Evolutionary conservation across 2,329 filamentous ascomycete species (phyloP).

Genomic region (Fragosphaeria purpurea): DNA sequence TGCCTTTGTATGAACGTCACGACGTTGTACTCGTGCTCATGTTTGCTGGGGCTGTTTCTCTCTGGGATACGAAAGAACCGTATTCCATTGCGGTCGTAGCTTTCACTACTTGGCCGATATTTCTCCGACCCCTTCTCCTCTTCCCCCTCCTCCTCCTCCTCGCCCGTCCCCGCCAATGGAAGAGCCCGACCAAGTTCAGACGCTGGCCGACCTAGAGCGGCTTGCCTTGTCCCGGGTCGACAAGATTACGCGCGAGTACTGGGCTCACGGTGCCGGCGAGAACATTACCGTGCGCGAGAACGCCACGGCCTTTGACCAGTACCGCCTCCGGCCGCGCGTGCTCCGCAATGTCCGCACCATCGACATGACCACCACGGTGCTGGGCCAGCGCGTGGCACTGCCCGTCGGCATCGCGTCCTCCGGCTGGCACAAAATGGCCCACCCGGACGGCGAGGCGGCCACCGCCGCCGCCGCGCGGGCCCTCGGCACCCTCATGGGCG

Average conservation of each 20-base stretch:
- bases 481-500: constrained; percentile 33
- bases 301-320: constrained; percentile 7
- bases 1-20: no score
- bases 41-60: no score
- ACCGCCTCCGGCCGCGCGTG: constrained; percentile 21
- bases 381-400: constrained; percentile 22
- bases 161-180: no score
- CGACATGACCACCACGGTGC: constrained; percentile 14
- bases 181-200: neutral
- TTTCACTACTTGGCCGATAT: no score
- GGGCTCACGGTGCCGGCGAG: constrained; percentile 7
- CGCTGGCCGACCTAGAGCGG: constrained; percentile 4
- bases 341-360: constrained; percentile 18
- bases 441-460: constrained; percentile 40
- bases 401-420: constrained; percentile 45
- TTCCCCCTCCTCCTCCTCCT: no score
- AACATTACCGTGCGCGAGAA: constrained; percentile 8
- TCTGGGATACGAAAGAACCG: no score
- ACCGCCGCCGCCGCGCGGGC: constrained; percentile 36
- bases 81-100: no score
- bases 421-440: constrained; percentile 42
- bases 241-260: constrained; percentile 7
- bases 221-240: neutral
- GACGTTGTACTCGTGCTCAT: no score
- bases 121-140: no score